Conservation (phyloP, 129 eudicot genomes). For the Flaveria bidentis region DNA sequence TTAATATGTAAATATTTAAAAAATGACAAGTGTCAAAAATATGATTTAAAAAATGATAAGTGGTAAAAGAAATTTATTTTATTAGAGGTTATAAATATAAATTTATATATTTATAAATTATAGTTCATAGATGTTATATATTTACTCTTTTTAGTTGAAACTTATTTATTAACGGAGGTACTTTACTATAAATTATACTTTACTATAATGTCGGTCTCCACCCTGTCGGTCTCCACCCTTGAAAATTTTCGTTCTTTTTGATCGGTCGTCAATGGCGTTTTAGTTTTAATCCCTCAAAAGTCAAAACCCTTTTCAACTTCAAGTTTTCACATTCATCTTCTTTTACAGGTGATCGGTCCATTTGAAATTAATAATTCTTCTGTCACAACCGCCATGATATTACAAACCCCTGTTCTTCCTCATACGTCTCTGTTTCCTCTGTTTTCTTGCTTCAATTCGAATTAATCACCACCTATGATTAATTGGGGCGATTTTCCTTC, state of each 20-base stretch:
- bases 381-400: slow-evolving; percentile 52
- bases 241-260: slow-evolving; percentile 36
- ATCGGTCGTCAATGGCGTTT: slow-evolving; percentile 38
- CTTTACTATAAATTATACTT: too few species aligned
- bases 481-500: slow-evolving; percentile 20
- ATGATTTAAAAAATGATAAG: too few species aligned
- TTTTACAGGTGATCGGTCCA: slow-evolving; percentile 55
- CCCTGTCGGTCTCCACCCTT: slow-evolving; percentile 30
- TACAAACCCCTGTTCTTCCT: slow-evolving; percentile 26
- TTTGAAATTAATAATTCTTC: slow-evolving; percentile 11
- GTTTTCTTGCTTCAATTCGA: slow-evolving; percentile 54
- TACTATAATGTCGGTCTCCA: slow-evolving; percentile 17
- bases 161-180: too few species aligned
- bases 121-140: too few species aligned
- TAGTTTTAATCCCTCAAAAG: slow-evolving; percentile 13
- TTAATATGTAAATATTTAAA: too few species aligned
- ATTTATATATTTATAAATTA: too few species aligned
- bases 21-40: too few species aligned
- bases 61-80: too few species aligned
- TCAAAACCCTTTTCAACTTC: slow-evolving; percentile 5
- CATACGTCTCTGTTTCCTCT: slow-evolving; percentile 40
- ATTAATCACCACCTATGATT: slow-evolving; percentile 35
- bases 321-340: slow-evolving; percentile 8
- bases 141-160: too few species aligned
- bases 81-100: too few species aligned